Evolutionary conservation across 768 basidiomycete species (phyloP).

Genomic region (Boletus pseudopeckii): DNA sequence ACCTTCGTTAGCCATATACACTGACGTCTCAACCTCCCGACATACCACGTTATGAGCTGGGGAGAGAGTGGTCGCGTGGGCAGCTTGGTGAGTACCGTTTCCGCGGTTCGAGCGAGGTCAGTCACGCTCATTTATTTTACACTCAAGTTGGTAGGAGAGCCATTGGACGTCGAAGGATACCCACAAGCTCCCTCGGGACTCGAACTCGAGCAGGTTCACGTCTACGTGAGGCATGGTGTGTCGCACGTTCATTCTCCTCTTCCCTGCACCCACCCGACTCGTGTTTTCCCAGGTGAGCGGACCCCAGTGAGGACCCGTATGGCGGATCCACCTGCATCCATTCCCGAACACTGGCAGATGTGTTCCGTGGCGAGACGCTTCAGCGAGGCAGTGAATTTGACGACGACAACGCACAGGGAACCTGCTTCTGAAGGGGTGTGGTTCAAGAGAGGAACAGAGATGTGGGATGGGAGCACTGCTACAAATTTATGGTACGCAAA

Average conservation of each 20-base stretch:
- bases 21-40: neutral
- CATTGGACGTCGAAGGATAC: conserved; percentile 60
- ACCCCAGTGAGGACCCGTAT: conserved; percentile 72
- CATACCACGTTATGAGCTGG: neutral
- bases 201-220: conserved; percentile 65
- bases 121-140: neutral
- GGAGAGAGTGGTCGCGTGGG: neutral
- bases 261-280: neutral
- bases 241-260: neutral
- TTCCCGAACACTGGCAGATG: conserved; percentile 68
- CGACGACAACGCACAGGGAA: conserved; percentile 9
- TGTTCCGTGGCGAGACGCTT: conserved; percentile 55
- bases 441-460: conserved; percentile 52
- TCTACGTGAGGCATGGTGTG: conserved; percentile 74
- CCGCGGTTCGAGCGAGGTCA: neutral
- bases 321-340: conserved; percentile 55
- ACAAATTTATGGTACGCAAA: conserved; percentile 61
- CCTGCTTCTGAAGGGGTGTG: conserved; percentile 30
- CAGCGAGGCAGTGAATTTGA: conserved; percentile 39
- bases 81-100: conserved; percentile 12
- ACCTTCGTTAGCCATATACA: neutral
- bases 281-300: conserved; percentile 55
- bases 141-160: conserved; percentile 36
- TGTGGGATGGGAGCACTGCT: conserved; percentile 47
- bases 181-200: conserved; percentile 54